A percentile compares a stretch with the other conserved stretches of the same genome.
Conservation (phyloP, 1,284 basidiomycete genomes). For the Tausonia pullulans region DNA sequence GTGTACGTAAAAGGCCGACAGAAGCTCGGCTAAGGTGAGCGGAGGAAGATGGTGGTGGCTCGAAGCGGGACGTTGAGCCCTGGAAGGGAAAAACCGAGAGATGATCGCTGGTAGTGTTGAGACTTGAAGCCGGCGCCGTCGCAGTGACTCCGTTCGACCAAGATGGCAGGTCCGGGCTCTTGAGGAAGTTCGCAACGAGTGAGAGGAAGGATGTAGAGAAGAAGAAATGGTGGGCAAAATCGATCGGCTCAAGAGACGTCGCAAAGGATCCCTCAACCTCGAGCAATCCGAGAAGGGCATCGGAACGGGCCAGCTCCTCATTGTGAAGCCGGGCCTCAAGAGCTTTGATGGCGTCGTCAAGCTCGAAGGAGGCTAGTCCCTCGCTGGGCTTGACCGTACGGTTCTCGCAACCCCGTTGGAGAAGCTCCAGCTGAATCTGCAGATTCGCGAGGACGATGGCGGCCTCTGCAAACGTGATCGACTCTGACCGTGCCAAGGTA, state of each 20-base stretch:
- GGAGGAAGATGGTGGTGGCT: slow-evolving; percentile 38
- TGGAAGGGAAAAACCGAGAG: too few relatives aligned
- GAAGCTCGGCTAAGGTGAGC: slow-evolving; percentile 36
- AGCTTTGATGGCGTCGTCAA: slow-evolving; percentile 27
- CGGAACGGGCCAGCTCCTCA: slow-evolving; percentile 42
- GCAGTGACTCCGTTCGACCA: too few relatives aligned
- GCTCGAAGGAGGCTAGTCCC: slow-evolving; percentile 33
- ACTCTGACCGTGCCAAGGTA: slow-evolving; percentile 40
- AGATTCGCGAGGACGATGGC: slow-evolving; percentile 48
- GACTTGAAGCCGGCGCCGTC: too few relatives aligned
- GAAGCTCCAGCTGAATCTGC: slow-evolving; percentile 54
- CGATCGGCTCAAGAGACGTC: slow-evolving; percentile 14
- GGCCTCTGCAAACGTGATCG: slow-evolving; percentile 50
- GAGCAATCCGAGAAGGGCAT: slow-evolving; percentile 38
- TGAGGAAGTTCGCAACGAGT: slow-evolving; percentile 38
- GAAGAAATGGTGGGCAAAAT: slow-evolving; percentile 38
- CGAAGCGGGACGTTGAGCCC: background rate
- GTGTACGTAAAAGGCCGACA: too few relatives aligned
- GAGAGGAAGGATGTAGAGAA: slow-evolving; percentile 56
- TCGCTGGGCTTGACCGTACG: slow-evolving; percentile 43
- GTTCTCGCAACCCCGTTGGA: slow-evolving; percentile 51
- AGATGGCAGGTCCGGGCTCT: background rate
- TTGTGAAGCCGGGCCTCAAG: slow-evolving; percentile 47
- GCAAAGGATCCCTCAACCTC: slow-evolving; percentile 21
- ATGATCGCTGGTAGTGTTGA: too few relatives aligned